Evolutionary conservation across 2,329 filamentous ascomycete genomes (phyloP).

Genomic region (Trichoderma guizhouense): DNA sequence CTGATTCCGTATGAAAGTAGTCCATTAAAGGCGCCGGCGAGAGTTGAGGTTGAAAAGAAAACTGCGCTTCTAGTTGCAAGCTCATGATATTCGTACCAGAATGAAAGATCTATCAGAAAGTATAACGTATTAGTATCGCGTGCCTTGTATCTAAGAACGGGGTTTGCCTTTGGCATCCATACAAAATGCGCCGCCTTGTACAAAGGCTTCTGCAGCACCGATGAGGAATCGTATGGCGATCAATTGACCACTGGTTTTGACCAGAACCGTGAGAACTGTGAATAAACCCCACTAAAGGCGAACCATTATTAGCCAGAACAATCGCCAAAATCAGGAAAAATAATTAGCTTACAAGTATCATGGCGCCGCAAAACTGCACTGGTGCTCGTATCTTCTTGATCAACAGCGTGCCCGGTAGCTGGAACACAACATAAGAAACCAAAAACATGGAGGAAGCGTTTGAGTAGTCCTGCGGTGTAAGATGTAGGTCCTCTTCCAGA

Average conservation of each 20-base stretch:
- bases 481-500: neutral
- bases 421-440: neutral
- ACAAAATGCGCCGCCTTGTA: neutral
- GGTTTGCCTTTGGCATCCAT: neutral
- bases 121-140: neutral
- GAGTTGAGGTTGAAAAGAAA: neutral
- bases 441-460: neutral
- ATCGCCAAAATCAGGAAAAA: neutral
- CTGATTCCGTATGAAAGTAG: neutral
- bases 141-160: neutral
- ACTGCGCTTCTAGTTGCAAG: neutral
- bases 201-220: neutral
- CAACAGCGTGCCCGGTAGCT: neutral
- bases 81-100: neutral
- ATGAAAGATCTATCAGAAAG: neutral
- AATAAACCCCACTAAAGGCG: neutral
- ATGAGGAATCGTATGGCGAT: neutral
- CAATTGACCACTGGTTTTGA: neutral
- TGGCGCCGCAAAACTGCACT: neutral
- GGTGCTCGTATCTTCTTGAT: neutral
- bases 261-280: neutral
- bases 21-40: neutral
- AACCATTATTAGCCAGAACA: neutral
- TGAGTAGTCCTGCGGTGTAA: neutral
- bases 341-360: neutral